A percentile compares a stretch with the other conserved stretches of the same genome.
Evolutionary conservation across 2,329 filamentous ascomycete genomes (phyloP).

Genomic region (Stemphylium beticola): DNA sequence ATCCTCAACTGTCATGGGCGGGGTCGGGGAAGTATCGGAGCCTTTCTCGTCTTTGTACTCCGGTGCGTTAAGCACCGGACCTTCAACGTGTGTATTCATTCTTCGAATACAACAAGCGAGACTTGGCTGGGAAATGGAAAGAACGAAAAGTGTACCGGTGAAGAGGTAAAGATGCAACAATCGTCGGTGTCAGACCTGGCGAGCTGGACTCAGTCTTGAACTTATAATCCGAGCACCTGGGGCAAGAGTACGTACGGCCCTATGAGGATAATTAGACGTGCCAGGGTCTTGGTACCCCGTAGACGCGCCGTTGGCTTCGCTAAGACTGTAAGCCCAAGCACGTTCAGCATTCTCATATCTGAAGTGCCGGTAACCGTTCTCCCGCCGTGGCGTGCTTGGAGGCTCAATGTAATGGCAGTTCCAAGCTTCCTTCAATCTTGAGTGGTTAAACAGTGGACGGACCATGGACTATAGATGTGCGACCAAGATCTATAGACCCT

Average conservation of each 20-base stretch:
- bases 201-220: slow-evolving; percentile 10
- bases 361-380: slow-evolving; percentile 15
- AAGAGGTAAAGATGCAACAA: slow-evolving; percentile 1
- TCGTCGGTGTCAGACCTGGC: slow-evolving; percentile 7
- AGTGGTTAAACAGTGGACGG: not conserved
- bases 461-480: not conserved
- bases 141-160: not conserved
- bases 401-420: not conserved
- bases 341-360: not conserved
- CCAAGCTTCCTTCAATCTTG: slow-evolving; percentile 6
- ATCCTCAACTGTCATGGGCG: slow-evolving; percentile 21
- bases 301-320: slow-evolving; percentile 13
- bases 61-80: not conserved
- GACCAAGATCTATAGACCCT: slow-evolving; percentile 8
- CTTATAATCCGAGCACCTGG: slow-evolving; percentile 14
- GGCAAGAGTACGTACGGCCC: slow-evolving; percentile 8
- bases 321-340: slow-evolving; percentile 5
- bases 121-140: not conserved
- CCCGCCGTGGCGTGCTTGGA: slow-evolving; percentile 13
- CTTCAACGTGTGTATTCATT: slow-evolving; percentile 5
- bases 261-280: slow-evolving; percentile 18
- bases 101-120: not conserved
- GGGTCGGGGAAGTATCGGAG: slow-evolving; percentile 16
- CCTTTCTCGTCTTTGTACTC: slow-evolving; percentile 20
- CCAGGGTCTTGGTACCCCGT: slow-evolving; percentile 20